Conservation (phyloP, 2,329 filamentous ascomycete species). For the Neoascochyta sp. region DNA sequence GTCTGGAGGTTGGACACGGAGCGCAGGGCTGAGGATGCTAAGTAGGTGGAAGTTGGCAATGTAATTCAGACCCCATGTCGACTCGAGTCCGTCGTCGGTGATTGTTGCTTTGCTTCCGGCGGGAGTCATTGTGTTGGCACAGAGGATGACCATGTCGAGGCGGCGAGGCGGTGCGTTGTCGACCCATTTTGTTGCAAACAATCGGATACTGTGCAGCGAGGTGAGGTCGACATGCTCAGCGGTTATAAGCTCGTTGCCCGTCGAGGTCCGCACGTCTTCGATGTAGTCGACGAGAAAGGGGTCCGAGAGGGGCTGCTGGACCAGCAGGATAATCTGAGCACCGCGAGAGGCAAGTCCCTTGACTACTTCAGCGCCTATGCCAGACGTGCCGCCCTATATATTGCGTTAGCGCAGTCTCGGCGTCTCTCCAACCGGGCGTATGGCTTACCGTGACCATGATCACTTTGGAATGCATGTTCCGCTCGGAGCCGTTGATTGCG, state of each 20-base stretch:
- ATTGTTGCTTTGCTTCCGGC: conserved; percentile 56
- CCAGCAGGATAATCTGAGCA: conserved; percentile 87
- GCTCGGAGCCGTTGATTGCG: conserved; percentile 67
- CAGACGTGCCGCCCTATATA: conserved; percentile 76
- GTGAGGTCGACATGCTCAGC: conserved; percentile 90
- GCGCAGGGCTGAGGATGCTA: conserved; percentile 82
- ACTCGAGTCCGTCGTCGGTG: conserved; percentile 78
- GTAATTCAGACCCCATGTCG: conserved; percentile 93
- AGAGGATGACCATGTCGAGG: conserved; percentile 86
- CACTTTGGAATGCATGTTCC: conserved; percentile 88
- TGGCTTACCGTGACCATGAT: conserved; percentile 75
- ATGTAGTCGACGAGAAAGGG: conserved; percentile 91
- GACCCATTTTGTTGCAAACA: conserved; percentile 96
- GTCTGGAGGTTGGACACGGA: conserved; percentile 88
- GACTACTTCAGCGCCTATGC: conserved; percentile 77
- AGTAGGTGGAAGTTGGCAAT: conserved; percentile 93
- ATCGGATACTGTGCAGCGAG: conserved; percentile 83
- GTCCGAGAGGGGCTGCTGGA: conserved; percentile 74
- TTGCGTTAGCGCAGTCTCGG: conserved; percentile 12
- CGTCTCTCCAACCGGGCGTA: neutral
- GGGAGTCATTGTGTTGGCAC: conserved; percentile 73
- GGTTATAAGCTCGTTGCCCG: conserved; percentile 84
- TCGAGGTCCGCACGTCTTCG: conserved; percentile 73
- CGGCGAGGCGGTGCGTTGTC: conserved; percentile 87
- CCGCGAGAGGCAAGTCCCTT: conserved; percentile 73